Evolutionary conservation across 192 early-diverging fungal species (phyloP).

Genomic region (Gamsiella multidivaricata): DNA sequence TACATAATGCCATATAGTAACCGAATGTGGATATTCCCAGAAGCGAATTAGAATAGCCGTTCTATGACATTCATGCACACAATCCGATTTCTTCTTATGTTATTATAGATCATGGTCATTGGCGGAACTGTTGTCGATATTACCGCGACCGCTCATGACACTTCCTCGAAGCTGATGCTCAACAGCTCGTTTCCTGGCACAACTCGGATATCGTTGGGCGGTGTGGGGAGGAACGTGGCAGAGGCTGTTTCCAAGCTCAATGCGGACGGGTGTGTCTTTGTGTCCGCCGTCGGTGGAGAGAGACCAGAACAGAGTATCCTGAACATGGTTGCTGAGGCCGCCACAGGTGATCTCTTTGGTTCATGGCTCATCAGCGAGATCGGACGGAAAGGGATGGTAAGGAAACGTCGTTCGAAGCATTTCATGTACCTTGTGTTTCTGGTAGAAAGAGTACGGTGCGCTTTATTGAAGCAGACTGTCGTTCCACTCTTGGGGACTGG

Average conservation of each 20-base stretch:
- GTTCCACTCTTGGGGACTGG: no score
- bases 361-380: conserved; percentile 64
- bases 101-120: conserved; percentile 82
- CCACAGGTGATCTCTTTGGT: conserved; percentile 72
- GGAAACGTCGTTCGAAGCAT: not conserved
- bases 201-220: conserved; percentile 76
- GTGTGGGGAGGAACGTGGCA: conserved; percentile 94
- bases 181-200: conserved; percentile 81
- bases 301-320: not conserved
- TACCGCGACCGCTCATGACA: conserved; percentile 61
- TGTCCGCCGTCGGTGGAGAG: conserved; percentile 71
- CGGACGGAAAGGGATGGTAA: conserved; percentile 68
- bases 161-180: conserved; percentile 27
- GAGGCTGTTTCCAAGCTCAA: conserved; percentile 77
- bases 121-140: conserved; percentile 93
- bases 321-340: not conserved
- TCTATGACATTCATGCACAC: no score
- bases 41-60: no score
- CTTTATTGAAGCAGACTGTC: not conserved
- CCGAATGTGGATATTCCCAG: not conserved
- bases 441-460: not conserved
- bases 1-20: no score
- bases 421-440: not conserved
- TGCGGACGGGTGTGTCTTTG: conserved; percentile 69
- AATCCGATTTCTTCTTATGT: no score